phyloP scores from a whole-genome alignment of 345 rosid genomes.

The Heritiera littoralis region DNA sequence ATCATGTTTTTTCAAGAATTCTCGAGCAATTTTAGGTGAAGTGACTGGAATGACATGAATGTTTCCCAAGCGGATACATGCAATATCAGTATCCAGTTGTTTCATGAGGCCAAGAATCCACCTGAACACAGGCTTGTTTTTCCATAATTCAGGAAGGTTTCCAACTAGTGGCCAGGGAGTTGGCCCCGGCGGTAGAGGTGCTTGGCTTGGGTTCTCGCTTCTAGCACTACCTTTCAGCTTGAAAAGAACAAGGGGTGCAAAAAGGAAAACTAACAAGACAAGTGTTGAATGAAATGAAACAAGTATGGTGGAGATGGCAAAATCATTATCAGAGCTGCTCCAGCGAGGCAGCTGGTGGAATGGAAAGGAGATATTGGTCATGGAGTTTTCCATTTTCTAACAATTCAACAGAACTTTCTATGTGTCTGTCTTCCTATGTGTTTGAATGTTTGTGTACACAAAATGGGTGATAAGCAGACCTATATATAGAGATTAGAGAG shows the following conservation, averaged over 20 bases:
- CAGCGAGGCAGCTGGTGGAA: not conserved
- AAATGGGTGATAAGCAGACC: not conserved
- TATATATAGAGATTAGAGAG: not conserved
- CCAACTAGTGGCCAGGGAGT: constrained; percentile 45
- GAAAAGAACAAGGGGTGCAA: not conserved
- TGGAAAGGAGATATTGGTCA: not conserved
- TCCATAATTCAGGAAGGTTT: constrained; percentile 32
- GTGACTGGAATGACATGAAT: constrained; percentile 30
- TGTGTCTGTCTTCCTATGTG: not conserved
- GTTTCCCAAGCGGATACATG: constrained; percentile 45
- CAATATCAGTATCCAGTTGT: constrained; percentile 32
- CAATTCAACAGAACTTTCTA: too few species aligned
- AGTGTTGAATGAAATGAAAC: not conserved
- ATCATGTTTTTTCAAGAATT: constrained; percentile 39
- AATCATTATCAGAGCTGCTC: not conserved
- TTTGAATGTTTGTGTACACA: too few species aligned
- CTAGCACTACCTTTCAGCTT: not conserved
- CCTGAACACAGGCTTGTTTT: constrained; percentile 29
- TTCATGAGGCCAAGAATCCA: constrained; percentile 35
- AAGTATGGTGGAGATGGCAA: not conserved
- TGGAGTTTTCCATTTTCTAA: not conserved
- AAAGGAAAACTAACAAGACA: not conserved
- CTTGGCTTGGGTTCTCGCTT: not conserved
- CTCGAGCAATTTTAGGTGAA: constrained; percentile 38
- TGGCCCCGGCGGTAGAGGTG: constrained; percentile 22